Evolutionary conservation across 2,329 filamentous ascomycete genomes (phyloP).

Genomic region (Aspergillus calidoustus): DNA sequence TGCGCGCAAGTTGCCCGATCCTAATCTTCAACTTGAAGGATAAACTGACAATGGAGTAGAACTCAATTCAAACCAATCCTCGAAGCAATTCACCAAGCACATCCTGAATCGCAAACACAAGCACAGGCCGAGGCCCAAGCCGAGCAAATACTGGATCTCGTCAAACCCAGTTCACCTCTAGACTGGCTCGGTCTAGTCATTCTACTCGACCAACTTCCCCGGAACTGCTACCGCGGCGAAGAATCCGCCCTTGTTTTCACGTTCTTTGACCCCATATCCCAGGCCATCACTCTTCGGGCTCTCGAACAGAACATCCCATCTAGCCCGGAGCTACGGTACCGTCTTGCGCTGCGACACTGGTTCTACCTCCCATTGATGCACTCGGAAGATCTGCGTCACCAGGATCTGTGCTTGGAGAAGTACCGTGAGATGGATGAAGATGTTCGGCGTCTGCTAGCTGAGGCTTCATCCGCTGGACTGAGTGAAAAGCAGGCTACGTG

Average conservation of each 20-base stretch:
- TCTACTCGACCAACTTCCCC: constrained; percentile 66
- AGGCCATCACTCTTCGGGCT: constrained; percentile 48
- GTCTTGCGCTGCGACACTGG: constrained; percentile 55
- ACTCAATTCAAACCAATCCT: constrained; percentile 10
- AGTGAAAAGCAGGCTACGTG: neutral
- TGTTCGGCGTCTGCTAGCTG: constrained; percentile 5
- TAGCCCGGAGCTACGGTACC: constrained; percentile 38
- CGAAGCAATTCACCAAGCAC: constrained; percentile 1
- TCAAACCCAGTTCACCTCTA: constrained; percentile 10
- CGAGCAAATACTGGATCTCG: neutral
- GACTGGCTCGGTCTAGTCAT: constrained; percentile 56
- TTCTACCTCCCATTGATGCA: constrained; percentile 66
- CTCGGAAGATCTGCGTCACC: constrained; percentile 27
- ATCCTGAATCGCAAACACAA: constrained; percentile 1
- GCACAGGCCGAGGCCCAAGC: neutral
- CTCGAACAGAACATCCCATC: constrained; percentile 37
- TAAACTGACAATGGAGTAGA: neutral
- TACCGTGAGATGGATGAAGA: constrained; percentile 12
- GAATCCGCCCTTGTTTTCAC: constrained; percentile 54
- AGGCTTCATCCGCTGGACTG: neutral
- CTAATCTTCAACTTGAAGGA: neutral
- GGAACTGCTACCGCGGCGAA: constrained; percentile 63
- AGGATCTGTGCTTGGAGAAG: constrained; percentile 1
- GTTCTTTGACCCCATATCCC: constrained; percentile 61
- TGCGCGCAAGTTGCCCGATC: constrained; percentile 10